A percentile compares a stretch with the other conserved stretches of the same genome.
Conservation (phyloP, 345 rosid species). For the Brassica juncea region DNA sequence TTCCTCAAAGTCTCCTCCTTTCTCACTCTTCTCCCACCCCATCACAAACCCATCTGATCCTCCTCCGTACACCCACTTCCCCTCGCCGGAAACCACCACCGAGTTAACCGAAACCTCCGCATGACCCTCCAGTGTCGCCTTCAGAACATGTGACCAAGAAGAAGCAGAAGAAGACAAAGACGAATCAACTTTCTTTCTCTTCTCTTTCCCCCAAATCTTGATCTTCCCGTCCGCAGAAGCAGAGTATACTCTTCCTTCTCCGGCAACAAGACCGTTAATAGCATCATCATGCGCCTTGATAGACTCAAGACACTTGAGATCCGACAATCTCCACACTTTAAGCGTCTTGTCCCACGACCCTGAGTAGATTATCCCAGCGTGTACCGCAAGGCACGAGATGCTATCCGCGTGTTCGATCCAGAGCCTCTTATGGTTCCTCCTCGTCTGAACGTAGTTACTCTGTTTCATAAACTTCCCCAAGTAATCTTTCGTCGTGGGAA, state of each 20-base stretch:
- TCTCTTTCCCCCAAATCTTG: constrained; percentile 78
- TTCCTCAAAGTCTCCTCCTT: constrained; percentile 42
- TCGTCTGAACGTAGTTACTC: constrained; percentile 73
- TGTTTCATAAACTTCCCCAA: constrained; percentile 82
- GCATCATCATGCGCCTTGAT: constrained; percentile 91
- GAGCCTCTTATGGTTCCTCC: constrained; percentile 63
- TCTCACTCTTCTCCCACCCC: constrained; percentile 65
- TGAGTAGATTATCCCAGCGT: constrained; percentile 67
- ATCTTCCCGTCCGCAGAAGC: constrained; percentile 91
- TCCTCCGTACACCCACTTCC: constrained; percentile 74
- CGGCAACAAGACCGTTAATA: constrained; percentile 61
- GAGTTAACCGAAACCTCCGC: constrained; percentile 77
- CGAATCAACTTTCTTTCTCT: constrained; percentile 33
- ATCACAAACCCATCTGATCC: constrained; percentile 87
- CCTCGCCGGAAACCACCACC: constrained; percentile 66
- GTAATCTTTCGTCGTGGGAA: constrained; percentile 83
- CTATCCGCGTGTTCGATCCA: constrained; percentile 92
- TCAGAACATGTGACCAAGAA: constrained; percentile 57
- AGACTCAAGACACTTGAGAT: constrained; percentile 85
- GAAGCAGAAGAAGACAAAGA: constrained; percentile 18
- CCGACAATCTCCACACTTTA: constrained; percentile 85
- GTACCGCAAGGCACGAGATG: constrained; percentile 78
- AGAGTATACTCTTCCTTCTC: constrained; percentile 72
- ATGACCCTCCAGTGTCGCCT: constrained; percentile 73
- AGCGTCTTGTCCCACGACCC: constrained; percentile 96